Evolutionary conservation across 2,329 filamentous ascomycete species (phyloP), one percentile per base, ranked within the genome.

Genomic region (Aspergillus viridinutans): DNA sequence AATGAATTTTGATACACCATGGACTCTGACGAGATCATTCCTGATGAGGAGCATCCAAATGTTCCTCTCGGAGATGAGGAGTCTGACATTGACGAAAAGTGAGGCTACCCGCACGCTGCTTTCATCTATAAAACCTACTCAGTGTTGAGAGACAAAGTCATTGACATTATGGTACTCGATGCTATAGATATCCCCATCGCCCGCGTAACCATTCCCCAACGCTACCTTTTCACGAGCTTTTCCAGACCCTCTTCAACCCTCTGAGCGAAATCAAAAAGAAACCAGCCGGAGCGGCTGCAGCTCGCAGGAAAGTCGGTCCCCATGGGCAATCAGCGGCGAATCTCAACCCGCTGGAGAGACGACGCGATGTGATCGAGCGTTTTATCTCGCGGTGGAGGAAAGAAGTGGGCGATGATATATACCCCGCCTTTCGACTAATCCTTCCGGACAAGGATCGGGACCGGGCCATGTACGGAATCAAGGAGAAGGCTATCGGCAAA

Each of bases 361-460:
- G 91, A 40, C 84, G 89, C 0, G 85, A 86, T 65, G 89, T 97
- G 63, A 91, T 99, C 61, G 85, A 92, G 55, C 82, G 88, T 7
- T 99, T 96, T 77, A 90, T 99, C 64, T 83, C 84, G 14, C 83
- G 85, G 71, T 99, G 94, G 94, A 85, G 92, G 42, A 85, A 85
- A 55, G 87, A 96, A 59, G 92, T 97, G 23, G 94, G 94, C 26
- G 79, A 90, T 64, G 94, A 99, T 73, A 90, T 99, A 66, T 97
- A 94, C 69, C 94, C 94, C 0, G 93, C 91, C 1, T 83, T 99
- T 73, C 87, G 94, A 21, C 83, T 99, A 49, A 96, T 97, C 56
- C 81, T 97, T 3, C 92, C 93, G 0, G 91, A 95, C 67, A 95
- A 96, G 70, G 94, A 99, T 69, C 85, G 92, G 42, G 92, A 97